phyloP scores from a whole-genome alignment of 2,329 filamentous ascomycete genomes.

The Ceratocystis colombiana region DNA sequence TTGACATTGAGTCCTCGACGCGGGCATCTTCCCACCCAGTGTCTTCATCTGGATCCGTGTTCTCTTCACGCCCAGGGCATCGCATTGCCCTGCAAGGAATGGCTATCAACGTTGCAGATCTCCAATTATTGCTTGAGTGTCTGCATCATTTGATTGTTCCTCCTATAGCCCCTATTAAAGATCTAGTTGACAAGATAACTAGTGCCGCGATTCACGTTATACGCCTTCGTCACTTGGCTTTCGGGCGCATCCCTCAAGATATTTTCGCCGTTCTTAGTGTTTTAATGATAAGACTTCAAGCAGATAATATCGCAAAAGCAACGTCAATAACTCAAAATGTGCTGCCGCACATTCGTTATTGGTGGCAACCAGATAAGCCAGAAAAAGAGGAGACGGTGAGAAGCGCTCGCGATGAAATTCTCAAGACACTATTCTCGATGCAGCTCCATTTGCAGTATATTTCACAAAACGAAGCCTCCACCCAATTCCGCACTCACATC shows the following conservation, averaged over 20 bases:
- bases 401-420: conserved; percentile 63
- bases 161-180: conserved; percentile 54
- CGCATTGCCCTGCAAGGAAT: conserved; percentile 21
- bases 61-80: conserved; percentile 24
- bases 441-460: conserved; percentile 54
- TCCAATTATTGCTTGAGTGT: conserved; percentile 51
- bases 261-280: conserved; percentile 68
- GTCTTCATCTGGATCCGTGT: conserved; percentile 29
- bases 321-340: conserved; percentile 50
- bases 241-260: conserved; percentile 56
- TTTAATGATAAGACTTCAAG: conserved; percentile 54
- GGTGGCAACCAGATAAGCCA: conserved; percentile 65
- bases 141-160: conserved; percentile 53
- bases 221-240: conserved; percentile 45
- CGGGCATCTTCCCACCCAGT: conserved; percentile 40
- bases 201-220: conserved; percentile 40
- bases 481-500: conserved; percentile 39
- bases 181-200: conserved; percentile 1
- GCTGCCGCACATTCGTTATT: conserved; percentile 59
- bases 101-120: conserved; percentile 27
- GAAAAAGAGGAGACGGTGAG: conserved; percentile 52
- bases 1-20: conserved; percentile 27
- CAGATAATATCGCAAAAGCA: conserved; percentile 57
- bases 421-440: conserved; percentile 59
- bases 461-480: conserved; percentile 35